Percentiles rank a stretch among this genome's conserved stretches.
Evolutionary conservation across 257 asterid species (phyloP).

Genomic region (Solanum ahanhuiri): DNA sequence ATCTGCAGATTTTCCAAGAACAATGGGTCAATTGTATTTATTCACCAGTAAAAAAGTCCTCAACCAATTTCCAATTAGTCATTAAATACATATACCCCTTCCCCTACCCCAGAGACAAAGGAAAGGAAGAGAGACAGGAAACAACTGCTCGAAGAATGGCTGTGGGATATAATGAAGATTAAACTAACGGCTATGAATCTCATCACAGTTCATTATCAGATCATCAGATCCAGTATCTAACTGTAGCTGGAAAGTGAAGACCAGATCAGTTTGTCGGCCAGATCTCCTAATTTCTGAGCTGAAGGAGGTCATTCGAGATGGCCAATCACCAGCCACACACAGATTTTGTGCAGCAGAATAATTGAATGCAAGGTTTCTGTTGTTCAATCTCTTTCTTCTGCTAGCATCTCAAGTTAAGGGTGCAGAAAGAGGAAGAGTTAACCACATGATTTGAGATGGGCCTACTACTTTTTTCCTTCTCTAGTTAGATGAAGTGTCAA

Average conservation of each 20-base stretch:
- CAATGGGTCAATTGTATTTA: not conserved
- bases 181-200: not conserved
- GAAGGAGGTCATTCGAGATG: not conserved
- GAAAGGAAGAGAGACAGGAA: not conserved
- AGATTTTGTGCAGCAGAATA: not conserved
- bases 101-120: not conserved
- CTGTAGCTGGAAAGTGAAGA: not conserved
- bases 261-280: too few species aligned
- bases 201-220: not conserved
- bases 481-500: not conserved
- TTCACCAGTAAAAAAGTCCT: not conserved
- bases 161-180: not conserved
- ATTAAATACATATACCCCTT: not conserved
- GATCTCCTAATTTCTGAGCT: not conserved
- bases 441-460: not conserved
- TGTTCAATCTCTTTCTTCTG: not conserved
- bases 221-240: not conserved
- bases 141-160: not conserved
- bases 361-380: not conserved
- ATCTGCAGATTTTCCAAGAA: slow-evolving; percentile 36
- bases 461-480: not conserved
- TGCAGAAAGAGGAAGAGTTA: not conserved
- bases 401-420: not conserved
- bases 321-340: not conserved
- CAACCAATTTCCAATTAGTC: not conserved